Base-by-base conservation (phyloP, 441 rosid species). In the Erodium trifolium region DNA sequence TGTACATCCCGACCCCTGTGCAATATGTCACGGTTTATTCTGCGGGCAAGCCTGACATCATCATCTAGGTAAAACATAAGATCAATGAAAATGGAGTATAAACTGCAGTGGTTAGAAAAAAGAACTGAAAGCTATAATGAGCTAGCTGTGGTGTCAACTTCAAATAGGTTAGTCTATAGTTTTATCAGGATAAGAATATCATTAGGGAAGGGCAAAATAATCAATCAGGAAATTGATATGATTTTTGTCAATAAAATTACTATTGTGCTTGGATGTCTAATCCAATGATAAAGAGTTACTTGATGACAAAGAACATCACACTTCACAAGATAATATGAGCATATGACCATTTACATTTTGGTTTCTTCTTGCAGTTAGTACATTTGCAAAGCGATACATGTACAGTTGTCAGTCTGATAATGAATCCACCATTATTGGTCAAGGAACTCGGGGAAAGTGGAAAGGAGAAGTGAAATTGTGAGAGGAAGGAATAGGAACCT, bases 41-140 rank as follows among this genome's bases (percentile, higher is more conserved):
- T 85, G 31, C 96, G 92, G 79, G 96, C 93, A 81, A 92, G 95
- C 84, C 98, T 88, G 78, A 92, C 98, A 81, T 92, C 98, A 71
- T 95, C 96, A 90, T 92, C 98, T 92, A 81, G 53, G 79, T 18
- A 53, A 53, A 53, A 53, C 18, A 17, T 53, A 14, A 14, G 60
- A 53, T 53, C 60, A 53, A 53, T 16, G 19, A 79, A 11, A 31
- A 31, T 76, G 34, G 73, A 75, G 70, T 69, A 6, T 3, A 19
- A 57, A 55, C 60, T 53, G 19, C 60, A 53, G 60, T 2, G 60
- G 19, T 53, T 53, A 53, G 7, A 31, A 53, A 53, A 53, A 14
- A 53, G 8, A 53, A 5, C 19, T n/a, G 60, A 4, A 4, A 6
- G 19, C 14, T 14, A 53, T 16, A 53, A 53, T 53, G 60, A 17